phyloP scores from a whole-genome alignment of 768 basidiomycete genomes.

The Termitomyces bulborhizus region DNA sequence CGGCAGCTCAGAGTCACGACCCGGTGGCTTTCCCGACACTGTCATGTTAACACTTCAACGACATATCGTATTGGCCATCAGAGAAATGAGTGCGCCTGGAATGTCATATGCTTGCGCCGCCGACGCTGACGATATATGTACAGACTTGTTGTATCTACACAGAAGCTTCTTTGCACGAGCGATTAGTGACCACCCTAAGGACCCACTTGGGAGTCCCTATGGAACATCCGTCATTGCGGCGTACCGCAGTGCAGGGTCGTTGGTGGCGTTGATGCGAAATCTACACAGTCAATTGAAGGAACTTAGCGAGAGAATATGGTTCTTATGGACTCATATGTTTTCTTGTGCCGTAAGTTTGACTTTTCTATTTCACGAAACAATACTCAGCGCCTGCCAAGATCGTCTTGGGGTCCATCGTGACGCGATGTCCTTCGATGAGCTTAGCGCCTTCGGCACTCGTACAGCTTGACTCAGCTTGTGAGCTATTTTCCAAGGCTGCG shows the following conservation, averaged over 20 bases:
- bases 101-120: background rate
- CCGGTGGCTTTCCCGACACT: conserved; percentile 40
- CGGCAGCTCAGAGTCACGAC: conserved; percentile 45
- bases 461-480: conserved; percentile 70
- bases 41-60: conserved; percentile 54
- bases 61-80: conserved; percentile 61
- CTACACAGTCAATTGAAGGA: conserved; percentile 59
- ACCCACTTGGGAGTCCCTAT: conserved; percentile 66
- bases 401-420: conserved; percentile 69
- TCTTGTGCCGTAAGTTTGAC: conserved; percentile 52
- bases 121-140: background rate
- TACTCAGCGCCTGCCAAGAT: conserved; percentile 35
- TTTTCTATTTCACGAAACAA: conserved; percentile 2
- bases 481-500: conserved; percentile 67
- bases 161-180: conserved; percentile 71
- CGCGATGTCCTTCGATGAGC: conserved; percentile 74
- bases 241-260: conserved; percentile 65
- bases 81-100: conserved; percentile 53
- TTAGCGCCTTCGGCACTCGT: conserved; percentile 68
- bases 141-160: conserved; percentile 67
- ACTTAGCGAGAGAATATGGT: conserved; percentile 61
- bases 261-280: conserved; percentile 66
- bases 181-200: conserved; percentile 67
- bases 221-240: conserved; percentile 71
- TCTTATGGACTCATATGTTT: conserved; percentile 56